phyloP scores from a whole-genome alignment of 2,329 filamentous ascomycete genomes.

The Aureobasidium leucospermi region DNA sequence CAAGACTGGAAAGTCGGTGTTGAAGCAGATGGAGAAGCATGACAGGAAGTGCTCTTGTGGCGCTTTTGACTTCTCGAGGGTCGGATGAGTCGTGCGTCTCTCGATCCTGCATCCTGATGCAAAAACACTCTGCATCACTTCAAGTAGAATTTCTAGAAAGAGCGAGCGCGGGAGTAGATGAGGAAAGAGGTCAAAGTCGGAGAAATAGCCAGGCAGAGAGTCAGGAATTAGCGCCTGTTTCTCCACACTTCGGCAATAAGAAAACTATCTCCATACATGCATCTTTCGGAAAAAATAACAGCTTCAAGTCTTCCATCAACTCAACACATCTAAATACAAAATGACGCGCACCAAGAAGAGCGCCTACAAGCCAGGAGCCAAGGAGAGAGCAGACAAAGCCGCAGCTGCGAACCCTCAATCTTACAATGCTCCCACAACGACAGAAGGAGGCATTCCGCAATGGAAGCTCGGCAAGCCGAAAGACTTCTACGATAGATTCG shows the following conservation, averaged over 20 bases:
- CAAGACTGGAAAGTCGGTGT: neutral
- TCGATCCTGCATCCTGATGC: neutral
- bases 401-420: neutral
- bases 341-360: conserved; percentile 8
- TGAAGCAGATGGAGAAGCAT: neutral
- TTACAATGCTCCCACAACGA: neutral
- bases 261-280: neutral
- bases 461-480: neutral
- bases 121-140: neutral
- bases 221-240: neutral
- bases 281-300: neutral
- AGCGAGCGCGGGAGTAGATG: neutral
- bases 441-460: neutral
- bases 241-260: neutral
- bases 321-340: neutral
- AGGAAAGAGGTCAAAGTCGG: neutral
- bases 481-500: neutral
- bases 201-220: neutral
- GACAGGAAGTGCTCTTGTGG: neutral
- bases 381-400: neutral
- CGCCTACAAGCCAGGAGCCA: neutral
- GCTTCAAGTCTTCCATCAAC: neutral
- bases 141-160: neutral
- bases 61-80: neutral
- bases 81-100: neutral